Conservation (phyloP, 2,329 filamentous ascomycete species). For the Alternaria triticina region DNA sequence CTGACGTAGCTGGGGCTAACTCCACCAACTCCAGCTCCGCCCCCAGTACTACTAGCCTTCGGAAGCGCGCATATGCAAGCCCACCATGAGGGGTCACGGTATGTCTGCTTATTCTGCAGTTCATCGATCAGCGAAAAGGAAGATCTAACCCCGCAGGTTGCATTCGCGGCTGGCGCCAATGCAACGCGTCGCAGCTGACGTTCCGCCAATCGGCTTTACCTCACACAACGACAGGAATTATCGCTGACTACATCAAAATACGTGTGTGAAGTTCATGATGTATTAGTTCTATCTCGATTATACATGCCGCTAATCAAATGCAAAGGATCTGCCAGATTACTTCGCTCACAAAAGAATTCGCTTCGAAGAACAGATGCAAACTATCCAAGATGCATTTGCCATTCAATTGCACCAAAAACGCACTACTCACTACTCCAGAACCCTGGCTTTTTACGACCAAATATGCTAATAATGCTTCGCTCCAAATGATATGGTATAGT, state of each 20-base stretch:
- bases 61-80: no score
- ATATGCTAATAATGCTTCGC: slow-evolving; percentile 28
- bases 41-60: no score
- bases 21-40: background rate
- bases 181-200: background rate
- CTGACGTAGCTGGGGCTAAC: slow-evolving; percentile 3
- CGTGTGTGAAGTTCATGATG: background rate
- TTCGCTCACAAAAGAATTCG: background rate
- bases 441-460: slow-evolving; percentile 2
- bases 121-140: background rate
- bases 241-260: background rate
- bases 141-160: background rate
- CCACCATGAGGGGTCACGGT: no score
- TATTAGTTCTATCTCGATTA: background rate
- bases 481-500: slow-evolving; percentile 42
- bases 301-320: background rate
- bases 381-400: slow-evolving; percentile 9
- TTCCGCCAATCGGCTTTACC: background rate
- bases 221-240: background rate
- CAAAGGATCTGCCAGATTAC: no score
- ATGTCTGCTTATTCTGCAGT: background rate
- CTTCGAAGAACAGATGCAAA: background rate
- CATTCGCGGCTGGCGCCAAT: background rate
- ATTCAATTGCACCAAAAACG: slow-evolving; percentile 25
- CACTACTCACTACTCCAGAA: slow-evolving; percentile 18